phyloP scores from a whole-genome alignment of 148 eudicot species.

The Chenopodium formosanum region DNA sequence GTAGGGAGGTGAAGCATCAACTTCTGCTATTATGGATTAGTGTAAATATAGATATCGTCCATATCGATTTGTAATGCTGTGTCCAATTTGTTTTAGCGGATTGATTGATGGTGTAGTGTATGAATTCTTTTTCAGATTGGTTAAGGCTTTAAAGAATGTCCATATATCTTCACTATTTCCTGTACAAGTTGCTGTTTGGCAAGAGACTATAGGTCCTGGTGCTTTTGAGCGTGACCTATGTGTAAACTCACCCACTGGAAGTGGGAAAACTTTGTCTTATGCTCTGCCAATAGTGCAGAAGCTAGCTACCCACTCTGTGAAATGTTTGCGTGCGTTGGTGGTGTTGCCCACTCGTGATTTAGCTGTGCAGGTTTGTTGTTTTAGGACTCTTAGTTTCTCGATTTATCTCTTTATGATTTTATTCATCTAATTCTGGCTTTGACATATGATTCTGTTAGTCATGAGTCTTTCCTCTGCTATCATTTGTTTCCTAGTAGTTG shows the following conservation, averaged over 20 bases:
- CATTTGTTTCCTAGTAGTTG: neutral
- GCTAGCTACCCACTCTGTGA: slow-evolving; percentile 60
- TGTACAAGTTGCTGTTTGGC: slow-evolving; percentile 94
- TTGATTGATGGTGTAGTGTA: neutral
- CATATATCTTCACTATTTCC: slow-evolving; percentile 77
- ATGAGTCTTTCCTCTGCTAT: neutral
- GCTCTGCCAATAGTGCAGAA: slow-evolving; percentile 84
- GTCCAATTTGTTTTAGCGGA: neutral
- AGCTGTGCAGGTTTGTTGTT: slow-evolving; percentile 72
- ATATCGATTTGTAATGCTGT: no score
- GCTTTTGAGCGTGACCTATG: slow-evolving; percentile 86
- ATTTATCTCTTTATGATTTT: neutral
- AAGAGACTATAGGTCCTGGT: slow-evolving; percentile 95
- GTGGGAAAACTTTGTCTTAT: slow-evolving; percentile 90
- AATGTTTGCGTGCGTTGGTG: slow-evolving; percentile 83
- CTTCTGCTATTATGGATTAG: no score
- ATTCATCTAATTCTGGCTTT: neutral
- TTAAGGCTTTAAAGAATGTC: slow-evolving; percentile 55
- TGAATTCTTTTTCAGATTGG: slow-evolving; percentile 47
- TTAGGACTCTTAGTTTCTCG: neutral
- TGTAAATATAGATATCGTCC: no score
- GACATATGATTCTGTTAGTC: neutral
- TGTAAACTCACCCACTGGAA: slow-evolving; percentile 92
- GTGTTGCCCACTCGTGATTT: slow-evolving; percentile 94
- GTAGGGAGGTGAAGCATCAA: no score